Evolutionary conservation across 1,139 yeast species (phyloP).

Genomic region (Hansenula sp.): DNA sequence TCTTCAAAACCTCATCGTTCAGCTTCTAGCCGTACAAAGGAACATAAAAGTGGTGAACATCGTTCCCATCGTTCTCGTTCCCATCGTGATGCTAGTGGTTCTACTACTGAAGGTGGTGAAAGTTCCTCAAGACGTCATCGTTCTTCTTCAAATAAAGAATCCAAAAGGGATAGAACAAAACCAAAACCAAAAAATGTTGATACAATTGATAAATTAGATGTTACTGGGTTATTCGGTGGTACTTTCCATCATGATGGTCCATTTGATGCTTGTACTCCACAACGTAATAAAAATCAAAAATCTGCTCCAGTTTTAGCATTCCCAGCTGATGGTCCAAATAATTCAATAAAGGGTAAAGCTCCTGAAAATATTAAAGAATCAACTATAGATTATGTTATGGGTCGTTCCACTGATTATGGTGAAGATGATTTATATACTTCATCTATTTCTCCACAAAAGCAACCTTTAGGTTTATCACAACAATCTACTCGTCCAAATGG

Average conservation of each 20-base stretch:
- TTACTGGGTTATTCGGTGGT: conserved; percentile 92
- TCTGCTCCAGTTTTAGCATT: conserved; percentile 94
- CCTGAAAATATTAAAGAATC: conserved; percentile 40
- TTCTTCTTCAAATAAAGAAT: conserved; percentile 10
- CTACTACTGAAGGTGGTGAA: conserved; percentile 1
- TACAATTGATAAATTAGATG: conserved; percentile 91
- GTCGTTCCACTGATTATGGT: conserved; percentile 31
- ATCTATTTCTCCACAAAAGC: conserved; percentile 9
- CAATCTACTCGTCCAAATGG: too few relatives aligned
- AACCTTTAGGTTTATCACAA: not conserved
- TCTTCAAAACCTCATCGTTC: conserved; percentile 3
- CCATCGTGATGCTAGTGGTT: not conserved
- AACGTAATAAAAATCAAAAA: conserved; percentile 76
- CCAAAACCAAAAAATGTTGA: conserved; percentile 57
- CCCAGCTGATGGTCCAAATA: conserved; percentile 94
- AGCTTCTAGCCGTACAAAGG: conserved; percentile 1
- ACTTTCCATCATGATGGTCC: conserved; percentile 99
- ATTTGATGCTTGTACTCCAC: conserved; percentile 97
- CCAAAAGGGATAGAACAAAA: conserved; percentile 9
- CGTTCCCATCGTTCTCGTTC: not conserved
- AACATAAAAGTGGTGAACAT: conserved; percentile 1
- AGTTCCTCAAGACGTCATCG: conserved; percentile 7
- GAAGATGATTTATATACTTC: conserved; percentile 26
- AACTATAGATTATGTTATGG: conserved; percentile 60
- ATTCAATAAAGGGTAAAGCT: conserved; percentile 64